Conservation (phyloP, 176 grass and related monocot species). For the Musa itinerans region DNA sequence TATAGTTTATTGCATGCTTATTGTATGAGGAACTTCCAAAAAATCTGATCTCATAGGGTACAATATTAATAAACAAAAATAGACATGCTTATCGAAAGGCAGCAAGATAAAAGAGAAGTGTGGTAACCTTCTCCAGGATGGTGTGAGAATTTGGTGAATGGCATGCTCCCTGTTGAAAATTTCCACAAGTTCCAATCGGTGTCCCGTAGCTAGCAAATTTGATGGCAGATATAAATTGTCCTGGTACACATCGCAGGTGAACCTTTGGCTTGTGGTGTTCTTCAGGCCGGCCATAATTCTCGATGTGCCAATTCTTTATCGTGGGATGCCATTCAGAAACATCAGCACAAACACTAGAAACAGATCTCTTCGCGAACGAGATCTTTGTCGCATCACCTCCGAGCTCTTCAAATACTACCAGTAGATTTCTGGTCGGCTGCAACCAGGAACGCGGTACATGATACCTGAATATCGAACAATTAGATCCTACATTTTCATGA, state of each 20-base stretch:
- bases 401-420: constrained; percentile 94
- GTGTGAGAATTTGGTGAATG: constrained; percentile 59
- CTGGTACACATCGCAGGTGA: constrained; percentile 58
- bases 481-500: not conserved
- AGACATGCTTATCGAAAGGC: not conserved
- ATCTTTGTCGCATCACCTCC: constrained; percentile 85
- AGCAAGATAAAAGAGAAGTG: not conserved
- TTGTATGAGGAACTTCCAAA: too few species aligned
- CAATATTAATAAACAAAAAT: too few species aligned
- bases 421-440: constrained; percentile 63
- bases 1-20: too few species aligned
- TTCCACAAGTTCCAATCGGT: constrained; percentile 82
- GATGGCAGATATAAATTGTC: constrained; percentile 83
- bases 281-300: constrained; percentile 45
- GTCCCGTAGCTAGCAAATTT: constrained; percentile 99
- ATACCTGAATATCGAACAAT: constrained; percentile 47
- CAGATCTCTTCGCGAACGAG: constrained; percentile 59
- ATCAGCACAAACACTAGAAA: constrained; percentile 87
- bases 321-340: constrained; percentile 89
- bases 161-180: constrained; percentile 74
- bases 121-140: constrained; percentile 71
- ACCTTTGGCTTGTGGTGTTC: constrained; percentile 52
- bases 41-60: too few species aligned
- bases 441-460: constrained; percentile 91
- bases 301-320: constrained; percentile 81